Base-by-base conservation (phyloP, 495 filamentous ascomycete species). In the Penicillium salamii region DNA sequence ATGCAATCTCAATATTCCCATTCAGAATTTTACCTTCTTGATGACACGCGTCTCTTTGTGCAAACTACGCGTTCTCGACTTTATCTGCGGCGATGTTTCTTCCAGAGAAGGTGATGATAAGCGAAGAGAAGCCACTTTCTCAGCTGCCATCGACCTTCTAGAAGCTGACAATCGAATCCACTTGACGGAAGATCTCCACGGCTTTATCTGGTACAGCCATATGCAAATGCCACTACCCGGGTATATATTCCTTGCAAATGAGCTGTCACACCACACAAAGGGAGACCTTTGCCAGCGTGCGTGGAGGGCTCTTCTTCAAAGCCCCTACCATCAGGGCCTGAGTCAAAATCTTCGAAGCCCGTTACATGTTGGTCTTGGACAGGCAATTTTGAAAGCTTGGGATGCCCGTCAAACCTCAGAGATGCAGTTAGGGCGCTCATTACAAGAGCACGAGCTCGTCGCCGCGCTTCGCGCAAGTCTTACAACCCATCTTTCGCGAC, bases 1-100 rank as follows among this genome's bases (percentile, higher is more conserved):
- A 33, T 85, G 81, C 59, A 81, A 89, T 52, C 73, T 78, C 47
- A 75, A 71, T 37, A 73, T 84, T 15, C 85, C 84, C 5, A 66
- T 88, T 31, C 77, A 83, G 44, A 69, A 68, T 35, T 74, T 82
- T 53, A 75, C 76, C 0, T 33, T 78, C 15, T 54, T 77, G 18
- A 76, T 76, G 67, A 75, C 77, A 3, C 67, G 73, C 36, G 66
- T 65, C 24, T 68, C 68, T 9, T 64, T 81, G 8, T 76, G 69
- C 66, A 81, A 79, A 50, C 46, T 58, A 9, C 49, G 21, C 1
- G 49, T 59, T 18, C 38, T 62, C 9, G 49, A 54, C 15, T 54
- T 54, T n/a, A 51, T 61, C 42, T 51, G 55, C 41, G 43, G 45
- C 15, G 33, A 44, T 8, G 39, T 36, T n/a, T 34, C 50, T 9